phyloP scores from a whole-genome alignment of 306 rosid genomes.

The Dalbergia cultrata region DNA sequence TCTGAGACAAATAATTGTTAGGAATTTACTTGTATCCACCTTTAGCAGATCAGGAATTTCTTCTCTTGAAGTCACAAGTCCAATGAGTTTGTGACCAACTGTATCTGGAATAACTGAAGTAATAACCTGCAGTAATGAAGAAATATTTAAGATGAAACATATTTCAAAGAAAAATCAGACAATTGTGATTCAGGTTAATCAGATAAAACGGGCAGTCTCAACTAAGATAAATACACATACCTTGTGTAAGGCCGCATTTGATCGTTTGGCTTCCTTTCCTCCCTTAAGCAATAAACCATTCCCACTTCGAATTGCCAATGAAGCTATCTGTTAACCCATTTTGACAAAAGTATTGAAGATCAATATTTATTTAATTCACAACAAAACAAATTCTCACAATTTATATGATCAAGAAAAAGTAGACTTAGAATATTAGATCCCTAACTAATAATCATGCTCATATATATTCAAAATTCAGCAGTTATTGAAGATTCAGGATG shows the following conservation, averaged over 20 bases:
- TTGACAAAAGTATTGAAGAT: slow-evolving; percentile 32
- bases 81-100: slow-evolving; percentile 81
- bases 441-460: slow-evolving; percentile 7
- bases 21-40: slow-evolving; percentile 53
- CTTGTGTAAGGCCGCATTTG: slow-evolving; percentile 86
- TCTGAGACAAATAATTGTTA: slow-evolving; percentile 32
- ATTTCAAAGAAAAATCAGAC: background rate
- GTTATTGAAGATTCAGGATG: slow-evolving; percentile 19
- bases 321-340: slow-evolving; percentile 71
- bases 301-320: slow-evolving; percentile 91
- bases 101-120: slow-evolving; percentile 71
- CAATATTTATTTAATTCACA: slow-evolving; percentile 3
- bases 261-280: slow-evolving; percentile 88
- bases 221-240: slow-evolving; percentile 52
- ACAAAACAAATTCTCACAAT: slow-evolving; percentile 14
- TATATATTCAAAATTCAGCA: slow-evolving; percentile 29
- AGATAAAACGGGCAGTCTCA: background rate
- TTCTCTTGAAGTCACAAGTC: slow-evolving; percentile 89
- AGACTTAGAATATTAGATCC: slow-evolving; percentile 13
- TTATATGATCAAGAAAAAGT: background rate
- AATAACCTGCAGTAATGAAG: slow-evolving; percentile 66
- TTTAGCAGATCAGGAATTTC: slow-evolving; percentile 91
- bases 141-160: slow-evolving; percentile 23
- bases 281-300: slow-evolving; percentile 95
- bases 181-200: slow-evolving; percentile 16